Conservation (phyloP, 164 flowering plant species). For the Cinnamomum chago region DNA sequence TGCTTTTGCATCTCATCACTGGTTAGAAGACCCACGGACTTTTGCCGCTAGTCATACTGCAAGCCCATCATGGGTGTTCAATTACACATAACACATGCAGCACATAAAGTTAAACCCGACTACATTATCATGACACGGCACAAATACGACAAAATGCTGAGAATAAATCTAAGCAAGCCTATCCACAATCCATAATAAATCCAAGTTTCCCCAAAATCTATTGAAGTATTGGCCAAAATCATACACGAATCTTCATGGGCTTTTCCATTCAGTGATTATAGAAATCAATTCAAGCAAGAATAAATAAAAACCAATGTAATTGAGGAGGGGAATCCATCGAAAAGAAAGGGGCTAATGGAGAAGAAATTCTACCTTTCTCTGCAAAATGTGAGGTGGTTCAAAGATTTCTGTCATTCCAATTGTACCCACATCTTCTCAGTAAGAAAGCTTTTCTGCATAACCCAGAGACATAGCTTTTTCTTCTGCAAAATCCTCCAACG, state of each 20-base stretch:
- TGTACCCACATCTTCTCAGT: slow-evolving; percentile 74
- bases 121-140: too few species aligned
- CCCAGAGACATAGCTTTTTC: slow-evolving; percentile 65
- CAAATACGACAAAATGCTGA: too few species aligned
- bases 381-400: slow-evolving; percentile 54
- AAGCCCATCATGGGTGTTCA: too few species aligned
- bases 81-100: too few species aligned
- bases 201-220: background rate
- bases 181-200: too few species aligned
- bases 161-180: too few species aligned
- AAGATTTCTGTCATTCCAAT: slow-evolving; percentile 83
- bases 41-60: too few species aligned
- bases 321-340: slow-evolving; percentile 3
- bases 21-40: too few species aligned
- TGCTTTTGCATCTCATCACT: too few species aligned
- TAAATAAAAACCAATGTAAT: slow-evolving; percentile 1
- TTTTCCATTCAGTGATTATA: slow-evolving; percentile 5
- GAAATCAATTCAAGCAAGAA: background rate
- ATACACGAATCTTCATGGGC: background rate
- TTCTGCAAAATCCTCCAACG: background rate
- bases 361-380: slow-evolving; percentile 44
- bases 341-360: background rate
- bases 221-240: background rate
- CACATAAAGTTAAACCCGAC: too few species aligned
- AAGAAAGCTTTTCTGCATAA: slow-evolving; percentile 87